A percentile compares a stretch with the other conserved stretches of the same genome.
Evolutionary conservation across 768 basidiomycete species (phyloP).

Genomic region (Cytidiella melzeri): DNA sequence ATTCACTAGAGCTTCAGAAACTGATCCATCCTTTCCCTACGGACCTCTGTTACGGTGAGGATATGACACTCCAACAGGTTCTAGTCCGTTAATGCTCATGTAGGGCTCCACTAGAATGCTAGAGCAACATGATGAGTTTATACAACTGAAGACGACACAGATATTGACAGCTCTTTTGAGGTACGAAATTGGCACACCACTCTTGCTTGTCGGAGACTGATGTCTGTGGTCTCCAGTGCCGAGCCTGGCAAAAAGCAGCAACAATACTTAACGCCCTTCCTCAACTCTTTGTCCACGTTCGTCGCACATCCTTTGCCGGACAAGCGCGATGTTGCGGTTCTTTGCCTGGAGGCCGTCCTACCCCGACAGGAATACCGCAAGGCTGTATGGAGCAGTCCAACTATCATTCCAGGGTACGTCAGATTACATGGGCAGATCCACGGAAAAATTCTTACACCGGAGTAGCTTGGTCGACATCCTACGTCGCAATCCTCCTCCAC

Average conservation of each 20-base stretch:
- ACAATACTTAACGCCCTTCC: constrained; percentile 30
- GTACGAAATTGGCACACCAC: constrained; percentile 30
- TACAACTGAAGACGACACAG: constrained; percentile 85
- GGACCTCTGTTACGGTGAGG: constrained; percentile 66
- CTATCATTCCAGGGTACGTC: constrained; percentile 63
- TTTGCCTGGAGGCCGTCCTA: constrained; percentile 81
- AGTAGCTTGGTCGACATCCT: constrained; percentile 82
- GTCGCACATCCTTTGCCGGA: constrained; percentile 41
- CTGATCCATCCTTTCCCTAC: constrained; percentile 79
- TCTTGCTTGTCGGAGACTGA: background rate
- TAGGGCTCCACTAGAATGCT: too few species aligned
- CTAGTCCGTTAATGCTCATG: background rate
- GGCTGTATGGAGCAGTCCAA: constrained; percentile 73
- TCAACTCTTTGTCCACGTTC: constrained; percentile 24
- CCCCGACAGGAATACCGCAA: constrained; percentile 75
- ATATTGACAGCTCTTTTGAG: constrained; percentile 84
- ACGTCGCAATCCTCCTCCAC: constrained; percentile 75
- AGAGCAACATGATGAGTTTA: constrained; percentile 84
- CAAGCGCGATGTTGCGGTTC: constrained; percentile 85
- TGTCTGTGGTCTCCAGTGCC: constrained; percentile 15
- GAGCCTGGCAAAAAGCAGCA: constrained; percentile 21
- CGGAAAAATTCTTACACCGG: background rate
- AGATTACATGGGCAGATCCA: background rate
- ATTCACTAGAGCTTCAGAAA: constrained; percentile 54
- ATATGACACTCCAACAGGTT: background rate